Percentiles rank a stretch among this genome's conserved stretches.
Evolutionary conservation across 2,329 filamentous ascomycete genomes (phyloP).

Genomic region (Didymella lethalis): DNA sequence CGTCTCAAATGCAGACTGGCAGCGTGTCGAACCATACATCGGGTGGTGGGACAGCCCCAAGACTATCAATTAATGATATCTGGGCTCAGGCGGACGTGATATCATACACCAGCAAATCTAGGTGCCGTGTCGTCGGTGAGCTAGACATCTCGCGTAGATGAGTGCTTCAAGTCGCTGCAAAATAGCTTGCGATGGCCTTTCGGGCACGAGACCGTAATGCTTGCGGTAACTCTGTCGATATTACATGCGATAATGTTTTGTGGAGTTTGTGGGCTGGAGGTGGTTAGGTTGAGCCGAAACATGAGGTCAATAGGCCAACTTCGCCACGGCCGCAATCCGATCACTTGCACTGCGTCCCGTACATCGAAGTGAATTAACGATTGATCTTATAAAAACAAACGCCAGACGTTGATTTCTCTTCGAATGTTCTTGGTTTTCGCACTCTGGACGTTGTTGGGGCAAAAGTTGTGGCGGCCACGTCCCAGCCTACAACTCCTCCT

Average conservation of each 20-base stretch:
- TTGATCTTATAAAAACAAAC: background rate
- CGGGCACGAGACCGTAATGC: background rate
- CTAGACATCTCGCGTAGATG: too few species aligned
- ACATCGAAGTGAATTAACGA: background rate
- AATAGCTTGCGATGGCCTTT: background rate
- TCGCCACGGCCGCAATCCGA: background rate
- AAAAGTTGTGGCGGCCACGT: background rate
- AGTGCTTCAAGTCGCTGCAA: background rate
- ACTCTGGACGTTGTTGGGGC: background rate
- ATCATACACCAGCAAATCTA: too few species aligned
- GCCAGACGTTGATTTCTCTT: background rate
- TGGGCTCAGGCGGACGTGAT: too few species aligned
- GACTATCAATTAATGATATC: too few species aligned
- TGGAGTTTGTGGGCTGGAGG: background rate
- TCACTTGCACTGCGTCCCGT: background rate
- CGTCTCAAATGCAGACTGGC: too few species aligned
- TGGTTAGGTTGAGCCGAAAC: background rate
- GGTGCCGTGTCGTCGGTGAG: too few species aligned
- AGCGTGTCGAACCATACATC: too few species aligned
- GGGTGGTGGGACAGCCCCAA: too few species aligned
- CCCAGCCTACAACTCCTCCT: background rate
- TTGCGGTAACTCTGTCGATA: background rate
- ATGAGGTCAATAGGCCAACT: background rate
- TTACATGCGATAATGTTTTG: background rate
- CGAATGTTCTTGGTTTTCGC: background rate